Evolutionary conservation across 768 basidiomycete species (phyloP).

Genomic region (Dioszegia crocea): DNA sequence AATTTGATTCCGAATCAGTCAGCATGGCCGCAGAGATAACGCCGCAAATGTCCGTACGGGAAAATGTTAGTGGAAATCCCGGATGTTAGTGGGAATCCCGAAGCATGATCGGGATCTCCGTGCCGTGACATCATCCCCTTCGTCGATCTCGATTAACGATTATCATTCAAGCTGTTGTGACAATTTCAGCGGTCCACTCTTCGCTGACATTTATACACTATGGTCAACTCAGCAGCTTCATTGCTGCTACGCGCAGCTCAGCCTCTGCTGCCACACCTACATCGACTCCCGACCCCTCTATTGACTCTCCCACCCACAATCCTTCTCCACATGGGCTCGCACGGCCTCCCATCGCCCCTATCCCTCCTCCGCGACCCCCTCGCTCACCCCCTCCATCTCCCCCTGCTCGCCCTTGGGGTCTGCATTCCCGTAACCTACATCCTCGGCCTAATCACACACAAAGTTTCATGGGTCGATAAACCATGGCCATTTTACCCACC

Average conservation of each 20-base stretch:
- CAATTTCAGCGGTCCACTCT: no score
- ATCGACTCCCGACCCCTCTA: slow-evolving; percentile 16
- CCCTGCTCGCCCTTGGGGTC: slow-evolving; percentile 20
- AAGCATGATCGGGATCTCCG: background rate
- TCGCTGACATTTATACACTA: no score
- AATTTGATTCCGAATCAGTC: background rate
- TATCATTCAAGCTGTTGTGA: no score
- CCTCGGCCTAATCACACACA: slow-evolving; percentile 41
- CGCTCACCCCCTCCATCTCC: slow-evolving; percentile 35
- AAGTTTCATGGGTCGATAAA: slow-evolving; percentile 55
- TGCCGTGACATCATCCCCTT: background rate
- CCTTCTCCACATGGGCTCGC: slow-evolving; percentile 16
- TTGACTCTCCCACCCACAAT: slow-evolving; percentile 16
- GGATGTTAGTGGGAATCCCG: background rate
- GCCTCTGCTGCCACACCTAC: slow-evolving; percentile 18
- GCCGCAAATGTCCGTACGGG: background rate
- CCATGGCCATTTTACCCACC: slow-evolving; percentile 70
- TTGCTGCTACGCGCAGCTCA: background rate
- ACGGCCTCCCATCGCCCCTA: slow-evolving; percentile 17
- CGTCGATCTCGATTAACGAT: no score
- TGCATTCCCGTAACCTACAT: slow-evolving; percentile 28
- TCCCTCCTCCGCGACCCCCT: slow-evolving; percentile 21
- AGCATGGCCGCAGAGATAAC: background rate
- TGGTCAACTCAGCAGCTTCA: background rate
- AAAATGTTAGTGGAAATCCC: background rate